Conservation (phyloP, 768 basidiomycete genomes). For the Russula olivacea region DNA sequence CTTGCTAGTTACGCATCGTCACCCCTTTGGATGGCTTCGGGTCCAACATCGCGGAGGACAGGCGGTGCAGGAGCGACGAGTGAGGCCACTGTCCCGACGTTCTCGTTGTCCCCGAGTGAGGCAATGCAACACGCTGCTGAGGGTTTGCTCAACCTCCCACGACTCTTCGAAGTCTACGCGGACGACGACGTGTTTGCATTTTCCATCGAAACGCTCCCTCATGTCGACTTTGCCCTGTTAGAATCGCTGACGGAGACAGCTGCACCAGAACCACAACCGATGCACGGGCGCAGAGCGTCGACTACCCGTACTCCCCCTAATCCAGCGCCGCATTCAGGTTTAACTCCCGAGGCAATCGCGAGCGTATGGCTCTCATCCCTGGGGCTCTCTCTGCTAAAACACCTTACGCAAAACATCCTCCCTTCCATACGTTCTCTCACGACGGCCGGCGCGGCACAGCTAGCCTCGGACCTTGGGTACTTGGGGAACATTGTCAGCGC, state of each 20-base stretch:
- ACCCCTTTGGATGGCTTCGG: constrained; percentile 56
- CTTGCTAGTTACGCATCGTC: constrained; percentile 65
- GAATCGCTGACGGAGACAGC: constrained; percentile 42
- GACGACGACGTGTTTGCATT: constrained; percentile 88
- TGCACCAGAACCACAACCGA: constrained; percentile 22
- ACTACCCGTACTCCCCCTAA: constrained; percentile 11
- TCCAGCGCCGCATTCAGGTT: constrained; percentile 9
- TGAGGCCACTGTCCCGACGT: constrained; percentile 75
- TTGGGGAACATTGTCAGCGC: constrained; percentile 86
- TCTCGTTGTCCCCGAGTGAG: constrained; percentile 89
- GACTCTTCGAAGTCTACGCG: constrained; percentile 91
- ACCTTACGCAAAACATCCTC: constrained; percentile 64
- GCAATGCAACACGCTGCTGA: constrained; percentile 86
- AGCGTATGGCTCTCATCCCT: constrained; percentile 90
- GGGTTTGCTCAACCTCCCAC: constrained; percentile 87
- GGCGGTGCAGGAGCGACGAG: constrained; percentile 35
- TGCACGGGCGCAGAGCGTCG: constrained; percentile 35
- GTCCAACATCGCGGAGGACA: constrained; percentile 43
- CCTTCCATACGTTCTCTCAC: constrained; percentile 65
- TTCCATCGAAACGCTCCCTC: constrained; percentile 76
- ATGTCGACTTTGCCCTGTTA: constrained; percentile 52
- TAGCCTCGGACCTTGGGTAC: constrained; percentile 83
- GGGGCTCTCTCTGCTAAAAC: constrained; percentile 69
- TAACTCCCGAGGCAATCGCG: constrained; percentile 76
- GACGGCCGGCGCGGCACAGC: constrained; percentile 67